These are phyloP conservation scores for Ustanciosporium gigantosporum DNA, from an alignment of 1,284 basidiomycete species.

Conservation along the genomic window DNA sequence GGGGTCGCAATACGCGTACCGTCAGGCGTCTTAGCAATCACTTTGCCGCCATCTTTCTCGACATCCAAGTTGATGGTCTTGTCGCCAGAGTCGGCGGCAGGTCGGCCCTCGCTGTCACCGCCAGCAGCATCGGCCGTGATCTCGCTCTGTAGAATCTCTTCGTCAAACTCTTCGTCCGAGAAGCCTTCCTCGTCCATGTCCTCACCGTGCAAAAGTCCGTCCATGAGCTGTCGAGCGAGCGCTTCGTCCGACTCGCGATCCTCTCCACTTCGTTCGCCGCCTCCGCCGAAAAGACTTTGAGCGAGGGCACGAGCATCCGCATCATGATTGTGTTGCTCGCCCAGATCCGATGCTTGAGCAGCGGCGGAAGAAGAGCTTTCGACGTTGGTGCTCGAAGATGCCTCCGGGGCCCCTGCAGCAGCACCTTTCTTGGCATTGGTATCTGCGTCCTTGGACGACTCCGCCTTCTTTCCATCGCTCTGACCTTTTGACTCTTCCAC, in stretches of 20 bases:
- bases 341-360: background rate
- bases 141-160: constrained; percentile 49
- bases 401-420: background rate
- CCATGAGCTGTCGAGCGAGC: constrained; percentile 43
- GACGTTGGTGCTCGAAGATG: background rate
- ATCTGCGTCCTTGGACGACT: background rate
- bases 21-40: constrained; percentile 93
- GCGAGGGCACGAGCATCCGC: constrained; percentile 25
- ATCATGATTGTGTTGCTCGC: background rate
- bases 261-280: constrained; percentile 3
- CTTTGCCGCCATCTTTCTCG: constrained; percentile 64
- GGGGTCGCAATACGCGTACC: constrained; percentile 92
- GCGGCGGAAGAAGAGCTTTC: background rate
- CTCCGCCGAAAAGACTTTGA: constrained; percentile 25
- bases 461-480: background rate
- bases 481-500: background rate
- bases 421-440: background rate
- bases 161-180: constrained; percentile 51
- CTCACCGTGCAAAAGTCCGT: constrained; percentile 42
- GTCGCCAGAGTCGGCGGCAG: constrained; percentile 19
- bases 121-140: constrained; percentile 27
- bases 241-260: constrained; percentile 35
- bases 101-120: constrained; percentile 5
- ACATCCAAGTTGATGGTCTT: constrained; percentile 52
- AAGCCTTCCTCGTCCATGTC: constrained; percentile 46